Base-by-base conservation (phyloP, 1,139 yeast species). In the Debaryomyces fabryi region DNA sequence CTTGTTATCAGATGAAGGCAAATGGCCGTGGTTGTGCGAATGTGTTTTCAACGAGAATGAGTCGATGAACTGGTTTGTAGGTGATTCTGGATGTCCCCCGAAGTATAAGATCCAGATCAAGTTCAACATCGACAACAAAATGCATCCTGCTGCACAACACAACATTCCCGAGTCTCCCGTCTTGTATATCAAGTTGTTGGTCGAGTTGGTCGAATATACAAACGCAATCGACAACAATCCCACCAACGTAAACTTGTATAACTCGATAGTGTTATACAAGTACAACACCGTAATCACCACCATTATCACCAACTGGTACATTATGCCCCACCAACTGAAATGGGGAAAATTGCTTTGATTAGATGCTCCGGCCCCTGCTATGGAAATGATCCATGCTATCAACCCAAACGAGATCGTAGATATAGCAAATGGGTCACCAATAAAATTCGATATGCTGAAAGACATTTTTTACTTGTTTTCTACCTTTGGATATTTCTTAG, bases 321-420 rank as follows among this genome's bases (percentile, higher is more conserved):
- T 93, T n/a, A 93, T 69, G 3, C 96, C 96, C 99, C 99, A 93
- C 99, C 99, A 93, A 7, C 95, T 81, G 67, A 93, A 88, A 55
- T 83, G 81, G 1, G 97, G 97, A 64, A 85, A 89, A 10, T 58
- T 59, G 39, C 57, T 58, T 9, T 78, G 69, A 15, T 74, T 66
- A 13, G 85, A 71, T 1, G 95, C 85, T 13, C 88, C 85, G 10
- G 96, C 89, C 1, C 97, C 97, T 4, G 86, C 95, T 48, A 93
- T 75, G 9, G 96, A 88, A 42, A 93, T 81, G 51, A 90, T 74
- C 98, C 98, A 93, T 3, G 89, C 71, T 34, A 86, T 71, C 16
- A 81, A 56, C 1, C 87, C 85, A 45, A 86, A 78, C 5, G 85
- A 78, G 37, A 85, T 69, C 16, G 91, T 83, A 20, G 88, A 74